These are phyloP conservation scores for Astraeus odoratus DNA, from an alignment of 768 basidiomycete species.

Conservation along the genomic window DNA sequence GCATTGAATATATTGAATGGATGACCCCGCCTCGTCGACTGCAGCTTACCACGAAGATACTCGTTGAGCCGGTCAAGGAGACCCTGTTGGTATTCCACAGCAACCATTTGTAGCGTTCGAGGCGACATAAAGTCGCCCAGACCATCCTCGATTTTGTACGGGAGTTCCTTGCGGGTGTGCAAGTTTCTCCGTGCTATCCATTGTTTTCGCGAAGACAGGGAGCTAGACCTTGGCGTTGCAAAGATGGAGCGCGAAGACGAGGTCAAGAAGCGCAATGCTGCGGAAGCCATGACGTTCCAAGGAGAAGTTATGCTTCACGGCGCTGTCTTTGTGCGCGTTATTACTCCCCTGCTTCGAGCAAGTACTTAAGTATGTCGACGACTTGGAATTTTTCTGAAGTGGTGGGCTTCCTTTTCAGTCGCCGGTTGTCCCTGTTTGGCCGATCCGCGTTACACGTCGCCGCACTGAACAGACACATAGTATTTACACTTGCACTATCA, in stretches of 20 bases:
- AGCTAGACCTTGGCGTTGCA: constrained; percentile 11
- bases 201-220: constrained; percentile 4
- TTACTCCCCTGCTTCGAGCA: too few relatives aligned
- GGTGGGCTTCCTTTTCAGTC: constrained; percentile 13
- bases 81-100: constrained; percentile 82
- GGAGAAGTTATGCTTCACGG: too few relatives aligned
- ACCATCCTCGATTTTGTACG: constrained; percentile 64
- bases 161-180: constrained; percentile 49
- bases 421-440: constrained; percentile 8
- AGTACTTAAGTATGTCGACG: not conserved
- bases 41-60: constrained; percentile 57
- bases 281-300: constrained; percentile 15
- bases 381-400: constrained; percentile 10
- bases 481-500: not conserved
- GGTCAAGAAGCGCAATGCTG: constrained; percentile 14
- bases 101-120: constrained; percentile 59
- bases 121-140: constrained; percentile 76
- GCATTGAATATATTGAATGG: not conserved
- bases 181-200: constrained; percentile 29
- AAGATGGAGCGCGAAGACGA: constrained; percentile 16
- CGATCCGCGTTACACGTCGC: constrained; percentile 18
- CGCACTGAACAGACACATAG: too few relatives aligned
- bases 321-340: too few relatives aligned
- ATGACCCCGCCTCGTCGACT: not conserved
- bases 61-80: constrained; percentile 72